Evolutionary conservation across 805 yeast genomes (phyloP), one percentile per base, ranked within the genome.

Genomic region (Cyberlindnera maritima): DNA sequence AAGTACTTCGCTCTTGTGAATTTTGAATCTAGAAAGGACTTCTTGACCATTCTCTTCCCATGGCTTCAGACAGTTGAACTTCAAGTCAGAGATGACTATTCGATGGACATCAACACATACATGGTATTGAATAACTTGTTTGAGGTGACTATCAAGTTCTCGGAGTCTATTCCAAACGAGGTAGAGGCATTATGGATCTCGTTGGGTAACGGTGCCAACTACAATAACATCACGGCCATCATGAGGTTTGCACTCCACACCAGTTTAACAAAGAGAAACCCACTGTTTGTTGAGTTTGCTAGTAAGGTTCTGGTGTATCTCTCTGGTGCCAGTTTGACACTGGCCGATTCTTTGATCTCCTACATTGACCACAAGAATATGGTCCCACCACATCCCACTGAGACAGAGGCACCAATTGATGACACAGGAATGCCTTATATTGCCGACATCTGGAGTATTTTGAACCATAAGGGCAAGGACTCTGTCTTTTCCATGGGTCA

Each of bases 121-220:
- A 88, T 91, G 95, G 88, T 89, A 2, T 59, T 92, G 54, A 79
- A 77, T 51, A 90, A 91, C 53, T 67, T 92, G 45, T 80, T 91
- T 62, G 97, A 88, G 55, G 84, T 94, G 34, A 89, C 97, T 0
- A 80, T 89, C 32, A 80, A 80, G 48, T 87, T 84, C 56, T 80
- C 91, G 43, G 83, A 84, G 39, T 71, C 74, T 13, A 80, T 88
- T 55, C 88, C 88, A 37, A 85, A 85, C 57, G 98, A 90, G 57
- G 88, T 94, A 11, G 97, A 91, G 63, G 96, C 96, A 0, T 66
- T 94, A 19, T 94, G 99, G 99, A 89, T 88, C 5, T 92, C 97
- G 0, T 70, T 94, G n/a, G 96, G 95, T 1, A 80, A 77, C 41
- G 88, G 85, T 5, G 75, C 77, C n/a, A 75, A 79, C 25, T 75